Base-by-base conservation (phyloP, 129 eudicot species). In the Helianthus tuberosus region DNA sequence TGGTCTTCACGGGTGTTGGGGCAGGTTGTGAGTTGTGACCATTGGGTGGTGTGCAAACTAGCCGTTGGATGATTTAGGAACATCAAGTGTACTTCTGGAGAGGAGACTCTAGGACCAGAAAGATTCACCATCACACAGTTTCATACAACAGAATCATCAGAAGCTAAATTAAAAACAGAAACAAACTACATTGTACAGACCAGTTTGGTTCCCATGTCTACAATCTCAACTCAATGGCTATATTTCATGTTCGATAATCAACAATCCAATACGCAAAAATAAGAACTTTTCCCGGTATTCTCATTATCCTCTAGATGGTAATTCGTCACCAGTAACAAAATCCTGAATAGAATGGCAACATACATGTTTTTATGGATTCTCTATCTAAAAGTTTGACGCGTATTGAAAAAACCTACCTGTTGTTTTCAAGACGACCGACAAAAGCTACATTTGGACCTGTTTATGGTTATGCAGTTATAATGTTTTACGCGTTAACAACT, bases 401-500 rank as follows among this genome's bases (percentile, higher is more conserved):
- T 23, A 23, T 15, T n/a, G 36, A 63, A 74, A 29, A 51, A 29
- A 51, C 20, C 1, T 51, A 71, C 77, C 77, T 78, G 52, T 29
- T 51, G 48, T 25, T 29, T 68, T 25, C 48, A 52, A 44, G 63
- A 16, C 20, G 36, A 72, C 74, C 16, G 62, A 15, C 32, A 39
- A 72, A 53, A 64, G 74, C 35, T 64, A 65, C 32, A 64, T 64
- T 27, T 64, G 51, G 77, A 59, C 16, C 10, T 12, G 59, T 35
- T 60, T 53, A 43, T 52, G 59, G 72, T 62, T 71, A 70, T 41
- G 72, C 16, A 27, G 41, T 41, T 25, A 5, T 61, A 61, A 27
- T 13, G 66, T 46, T 14, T 86, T 72, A 92, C 32, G 85, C 80
- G 29, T 85, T 84, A 38, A 82, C 80, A 35, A 94, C 86, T 74